phyloP scores from a whole-genome alignment of 768 basidiomycete species.

The Phaeotremella fagi region DNA sequence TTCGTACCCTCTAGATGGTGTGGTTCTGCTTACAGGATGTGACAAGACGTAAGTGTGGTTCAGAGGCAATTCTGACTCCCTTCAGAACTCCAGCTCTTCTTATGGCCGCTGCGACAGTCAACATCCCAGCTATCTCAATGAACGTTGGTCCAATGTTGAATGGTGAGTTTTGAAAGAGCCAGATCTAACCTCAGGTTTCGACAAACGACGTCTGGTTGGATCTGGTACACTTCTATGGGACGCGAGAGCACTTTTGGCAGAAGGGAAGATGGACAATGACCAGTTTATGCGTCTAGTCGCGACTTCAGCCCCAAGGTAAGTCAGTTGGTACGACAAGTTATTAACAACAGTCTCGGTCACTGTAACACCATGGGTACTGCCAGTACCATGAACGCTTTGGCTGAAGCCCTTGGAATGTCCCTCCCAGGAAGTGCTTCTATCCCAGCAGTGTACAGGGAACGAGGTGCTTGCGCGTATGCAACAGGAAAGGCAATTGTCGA shows the following conservation, averaged over 20 bases:
- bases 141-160: not conserved
- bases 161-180: too few relatives aligned
- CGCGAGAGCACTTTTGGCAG: constrained; percentile 29
- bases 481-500: constrained; percentile 44
- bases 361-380: constrained; percentile 48
- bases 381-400: constrained; percentile 45
- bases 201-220: constrained; percentile 29
- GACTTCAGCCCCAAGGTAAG: constrained; percentile 35
- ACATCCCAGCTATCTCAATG: constrained; percentile 46
- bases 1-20: constrained; percentile 46
- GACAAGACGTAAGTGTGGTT: constrained; percentile 35
- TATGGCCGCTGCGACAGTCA: constrained; percentile 45
- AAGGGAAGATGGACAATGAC: constrained; percentile 33
- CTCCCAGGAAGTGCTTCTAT: constrained; percentile 43
- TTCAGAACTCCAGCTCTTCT: constrained; percentile 40
- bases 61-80: not conserved
- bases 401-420: constrained; percentile 47
- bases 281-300: constrained; percentile 36
- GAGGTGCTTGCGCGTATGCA: constrained; percentile 45
- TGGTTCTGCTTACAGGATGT: constrained; percentile 44
- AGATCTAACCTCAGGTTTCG: constrained; percentile 20
- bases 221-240: constrained; percentile 46
- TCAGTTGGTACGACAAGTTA: not conserved
- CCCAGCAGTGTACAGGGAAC: constrained; percentile 45
- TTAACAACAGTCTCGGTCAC: constrained; percentile 29